Percentiles rank a stretch among this genome's conserved stretches.
phyloP scores from a whole-genome alignment of 2,329 filamentous ascomycete species.

The Diaporthe humulicola region DNA sequence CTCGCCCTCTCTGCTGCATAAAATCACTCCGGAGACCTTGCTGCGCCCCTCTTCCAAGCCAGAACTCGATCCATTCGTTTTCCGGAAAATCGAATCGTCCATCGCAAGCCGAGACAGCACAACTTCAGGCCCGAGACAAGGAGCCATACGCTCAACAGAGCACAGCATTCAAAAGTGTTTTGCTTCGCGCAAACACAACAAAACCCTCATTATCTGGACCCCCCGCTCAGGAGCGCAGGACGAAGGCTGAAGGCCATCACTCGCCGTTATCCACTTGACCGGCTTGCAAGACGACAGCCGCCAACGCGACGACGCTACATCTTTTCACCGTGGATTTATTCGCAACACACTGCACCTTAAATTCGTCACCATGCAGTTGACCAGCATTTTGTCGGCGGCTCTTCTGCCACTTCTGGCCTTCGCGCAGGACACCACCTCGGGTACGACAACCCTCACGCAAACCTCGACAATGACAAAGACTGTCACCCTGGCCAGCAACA shows the following conservation, averaged over 20 bases:
- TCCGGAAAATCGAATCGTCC: conserved; percentile 38
- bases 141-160: conserved; percentile 29
- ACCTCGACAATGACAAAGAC: conserved; percentile 64
- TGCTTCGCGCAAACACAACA: conserved; percentile 16
- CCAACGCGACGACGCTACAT: conserved; percentile 25
- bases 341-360: conserved; percentile 22
- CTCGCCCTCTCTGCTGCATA: conserved; percentile 40
- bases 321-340: conserved; percentile 37
- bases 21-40: conserved; percentile 25
- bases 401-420: conserved; percentile 68
- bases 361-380: conserved; percentile 55
- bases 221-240: conserved; percentile 20
- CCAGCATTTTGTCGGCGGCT: conserved; percentile 59
- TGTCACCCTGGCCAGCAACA: conserved; percentile 55
- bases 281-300: not conserved
- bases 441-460: conserved; percentile 64
- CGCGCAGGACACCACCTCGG: conserved; percentile 56
- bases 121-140: not conserved
- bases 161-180: not conserved
- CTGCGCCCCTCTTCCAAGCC: conserved; percentile 20
- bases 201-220: not conserved
- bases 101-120: conserved; percentile 34
- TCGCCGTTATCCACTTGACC: not conserved
- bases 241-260: not conserved
- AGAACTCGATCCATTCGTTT: conserved; percentile 39